A percentile compares a stretch with the other conserved stretches of the same genome.
Conservation (phyloP, 148 eudicot species). For the Linanthus parryae region DNA sequence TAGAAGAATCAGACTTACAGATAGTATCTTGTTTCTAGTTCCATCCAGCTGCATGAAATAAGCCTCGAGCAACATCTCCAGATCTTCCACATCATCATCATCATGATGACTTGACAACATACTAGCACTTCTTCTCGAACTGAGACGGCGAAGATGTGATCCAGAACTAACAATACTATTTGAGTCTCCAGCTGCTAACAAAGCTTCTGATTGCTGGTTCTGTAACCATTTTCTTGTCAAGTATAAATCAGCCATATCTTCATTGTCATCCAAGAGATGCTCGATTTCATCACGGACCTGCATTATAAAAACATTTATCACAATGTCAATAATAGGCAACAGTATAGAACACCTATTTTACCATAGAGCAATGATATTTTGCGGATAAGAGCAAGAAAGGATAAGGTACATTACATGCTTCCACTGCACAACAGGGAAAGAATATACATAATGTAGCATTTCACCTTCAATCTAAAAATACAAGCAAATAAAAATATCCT, state of each 20-base stretch:
- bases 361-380: no score
- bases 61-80: conserved; percentile 94
- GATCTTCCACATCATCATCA: conserved; percentile 77
- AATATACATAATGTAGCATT: no score
- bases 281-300: conserved; percentile 99
- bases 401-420: no score
- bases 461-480: no score
- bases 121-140: conserved; percentile 79
- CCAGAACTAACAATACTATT: conserved; percentile 40
- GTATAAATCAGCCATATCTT: conserved; percentile 93
- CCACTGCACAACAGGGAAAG: no score
- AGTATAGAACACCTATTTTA: background rate
- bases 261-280: conserved; percentile 93
- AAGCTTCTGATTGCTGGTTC: conserved; percentile 70
- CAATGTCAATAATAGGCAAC: background rate
- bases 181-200: conserved; percentile 37
- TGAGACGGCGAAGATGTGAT: conserved; percentile 44
- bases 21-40: conserved; percentile 84
- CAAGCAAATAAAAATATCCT: no score
- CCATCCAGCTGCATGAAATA: conserved; percentile 98
- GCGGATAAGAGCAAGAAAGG: no score
- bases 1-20: conserved; percentile 48
- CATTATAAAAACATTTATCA: no score
- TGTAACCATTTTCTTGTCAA: conserved; percentile 86
- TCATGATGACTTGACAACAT: conserved; percentile 49